Conservation (phyloP, 2,329 filamentous ascomycete genomes). For the Beauveria bassiana region DNA sequence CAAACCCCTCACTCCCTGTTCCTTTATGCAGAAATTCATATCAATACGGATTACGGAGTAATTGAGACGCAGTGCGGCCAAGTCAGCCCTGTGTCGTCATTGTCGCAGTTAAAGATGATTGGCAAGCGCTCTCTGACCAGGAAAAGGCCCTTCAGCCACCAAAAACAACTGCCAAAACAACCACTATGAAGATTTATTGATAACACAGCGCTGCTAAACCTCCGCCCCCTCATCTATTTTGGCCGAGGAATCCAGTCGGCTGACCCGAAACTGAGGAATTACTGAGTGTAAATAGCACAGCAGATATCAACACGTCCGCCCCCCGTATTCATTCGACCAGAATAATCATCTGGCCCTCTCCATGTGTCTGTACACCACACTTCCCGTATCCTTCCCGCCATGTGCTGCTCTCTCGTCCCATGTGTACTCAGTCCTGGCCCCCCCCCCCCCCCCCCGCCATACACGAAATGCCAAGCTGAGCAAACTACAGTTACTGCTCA, state of each 20-base stretch:
- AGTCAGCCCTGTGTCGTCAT: background rate
- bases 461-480: background rate
- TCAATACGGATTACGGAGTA: background rate
- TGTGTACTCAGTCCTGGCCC: background rate
- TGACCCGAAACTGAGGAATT: no score
- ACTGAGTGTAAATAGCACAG: no score
- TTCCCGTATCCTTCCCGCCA: background rate
- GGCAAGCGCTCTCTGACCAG: background rate
- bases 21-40: background rate
- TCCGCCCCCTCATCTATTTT: background rate
- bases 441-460: background rate
- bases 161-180: no score
- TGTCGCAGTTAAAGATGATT: background rate
- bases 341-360: background rate
- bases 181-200: no score
- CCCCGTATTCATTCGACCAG: no score
- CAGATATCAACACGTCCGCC: no score
- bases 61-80: background rate
- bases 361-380: background rate
- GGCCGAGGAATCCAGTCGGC: no score
- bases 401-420: background rate
- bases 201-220: background rate
- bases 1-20: no score
- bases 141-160: background rate
- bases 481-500: background rate